These are phyloP conservation scores for Phascolomyces articulosus DNA, from an alignment of 371 early-diverging fungal species.

Conservation along the genomic window DNA sequence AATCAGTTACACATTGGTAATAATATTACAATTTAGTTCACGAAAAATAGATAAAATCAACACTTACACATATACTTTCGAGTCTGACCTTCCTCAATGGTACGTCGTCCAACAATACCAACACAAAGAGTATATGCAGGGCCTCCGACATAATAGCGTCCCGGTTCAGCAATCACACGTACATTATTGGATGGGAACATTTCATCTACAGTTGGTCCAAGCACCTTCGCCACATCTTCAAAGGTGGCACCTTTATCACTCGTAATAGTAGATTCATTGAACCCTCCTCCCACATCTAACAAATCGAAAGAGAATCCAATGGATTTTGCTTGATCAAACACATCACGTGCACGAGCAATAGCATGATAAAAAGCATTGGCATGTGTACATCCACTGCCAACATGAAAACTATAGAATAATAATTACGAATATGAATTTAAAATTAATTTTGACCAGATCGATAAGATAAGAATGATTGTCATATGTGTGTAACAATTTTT, in stretches of 20 bases:
- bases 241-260: constrained; percentile 79
- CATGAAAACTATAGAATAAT: constrained; percentile 70
- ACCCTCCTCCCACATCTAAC: constrained; percentile 97
- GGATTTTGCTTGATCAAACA: constrained; percentile 83
- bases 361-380: constrained; percentile 92
- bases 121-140: constrained; percentile 92
- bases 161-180: constrained; percentile 97
- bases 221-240: constrained; percentile 77
- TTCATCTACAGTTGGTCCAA: constrained; percentile 77
- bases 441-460: too few relatives aligned
- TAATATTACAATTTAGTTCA: too few relatives aligned
- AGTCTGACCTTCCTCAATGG: constrained; percentile 16
- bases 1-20: too few relatives aligned
- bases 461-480: too few relatives aligned
- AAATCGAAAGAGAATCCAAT: constrained; percentile 80
- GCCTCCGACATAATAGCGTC: constrained; percentile 89
- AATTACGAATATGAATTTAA: too few relatives aligned
- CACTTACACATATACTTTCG: constrained; percentile 79
- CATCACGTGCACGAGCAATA: constrained; percentile 78
- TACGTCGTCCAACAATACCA: constrained; percentile 82
- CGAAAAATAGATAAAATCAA: too few relatives aligned
- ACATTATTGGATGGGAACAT: constrained; percentile 71
- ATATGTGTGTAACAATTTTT: too few relatives aligned
- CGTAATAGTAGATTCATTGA: constrained; percentile 81
- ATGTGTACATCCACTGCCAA: constrained; percentile 94